Conservation (phyloP, 768 basidiomycete genomes). For the Phaeotremella skinneri region DNA sequence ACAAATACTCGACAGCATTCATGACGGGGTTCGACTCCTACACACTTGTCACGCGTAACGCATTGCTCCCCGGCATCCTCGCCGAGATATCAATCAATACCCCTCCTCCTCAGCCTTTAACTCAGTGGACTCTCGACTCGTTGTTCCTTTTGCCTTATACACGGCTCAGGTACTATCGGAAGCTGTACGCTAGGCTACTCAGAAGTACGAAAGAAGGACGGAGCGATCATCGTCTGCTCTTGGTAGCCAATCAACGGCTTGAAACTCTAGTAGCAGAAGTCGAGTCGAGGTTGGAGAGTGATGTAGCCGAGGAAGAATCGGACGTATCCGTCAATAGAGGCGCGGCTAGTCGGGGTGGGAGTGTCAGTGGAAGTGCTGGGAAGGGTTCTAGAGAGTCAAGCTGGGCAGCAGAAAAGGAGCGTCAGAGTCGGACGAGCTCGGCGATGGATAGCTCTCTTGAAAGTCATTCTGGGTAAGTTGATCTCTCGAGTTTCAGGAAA, state of each 20-base stretch:
- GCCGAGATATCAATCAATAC: conserved; percentile 64
- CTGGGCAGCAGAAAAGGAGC: conserved; percentile 38
- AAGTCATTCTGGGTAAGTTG: conserved; percentile 41
- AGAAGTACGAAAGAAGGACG: conserved; percentile 81
- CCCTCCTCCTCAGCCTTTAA: conserved; percentile 59
- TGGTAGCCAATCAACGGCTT: conserved; percentile 75
- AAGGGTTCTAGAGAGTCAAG: conserved; percentile 30
- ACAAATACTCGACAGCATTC: conserved; percentile 71
- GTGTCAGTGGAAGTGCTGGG: conserved; percentile 10
- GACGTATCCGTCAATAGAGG: neutral
- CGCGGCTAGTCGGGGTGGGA: neutral
- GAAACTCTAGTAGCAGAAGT: conserved; percentile 68
- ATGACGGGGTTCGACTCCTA: conserved; percentile 76
- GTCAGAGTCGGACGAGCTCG: conserved; percentile 37
- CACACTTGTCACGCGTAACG: conserved; percentile 74
- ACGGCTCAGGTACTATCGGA: conserved; percentile 86
- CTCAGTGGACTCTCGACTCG: conserved; percentile 75
- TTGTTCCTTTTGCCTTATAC: conserved; percentile 82
- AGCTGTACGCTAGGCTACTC: conserved; percentile 77
- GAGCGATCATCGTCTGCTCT: conserved; percentile 78
- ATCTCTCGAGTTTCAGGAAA: no score
- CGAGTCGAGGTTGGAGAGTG: conserved; percentile 61
- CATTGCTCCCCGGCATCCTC: conserved; percentile 67
- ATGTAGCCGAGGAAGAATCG: conserved; percentile 54
- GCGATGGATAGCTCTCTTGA: conserved; percentile 40